Conservation (phyloP, 495 filamentous ascomycete species). For the Trichoderma erinaceum region DNA sequence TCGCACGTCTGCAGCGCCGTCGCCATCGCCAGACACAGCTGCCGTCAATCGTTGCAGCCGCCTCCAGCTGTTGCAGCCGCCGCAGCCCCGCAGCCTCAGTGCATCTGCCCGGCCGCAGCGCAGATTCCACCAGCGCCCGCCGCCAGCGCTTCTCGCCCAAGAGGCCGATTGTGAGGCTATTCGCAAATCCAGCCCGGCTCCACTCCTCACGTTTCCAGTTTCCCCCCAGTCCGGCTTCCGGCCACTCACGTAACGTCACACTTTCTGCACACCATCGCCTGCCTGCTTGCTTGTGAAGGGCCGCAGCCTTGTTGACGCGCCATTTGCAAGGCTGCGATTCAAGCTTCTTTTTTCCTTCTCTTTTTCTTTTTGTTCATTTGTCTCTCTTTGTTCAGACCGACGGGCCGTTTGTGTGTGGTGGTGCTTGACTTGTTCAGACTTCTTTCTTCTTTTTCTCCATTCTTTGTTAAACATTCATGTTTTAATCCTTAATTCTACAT, state of each 20-base stretch:
- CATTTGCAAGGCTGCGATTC: slow-evolving; percentile 11
- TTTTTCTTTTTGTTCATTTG: background rate
- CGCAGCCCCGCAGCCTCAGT: slow-evolving; percentile 4
- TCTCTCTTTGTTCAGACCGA: no score
- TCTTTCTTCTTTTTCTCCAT: background rate
- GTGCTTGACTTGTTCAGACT: background rate
- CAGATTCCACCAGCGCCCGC: background rate
- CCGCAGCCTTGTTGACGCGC: slow-evolving; percentile 11
- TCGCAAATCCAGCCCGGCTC: slow-evolving; percentile 22
- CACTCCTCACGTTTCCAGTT: slow-evolving; percentile 10
- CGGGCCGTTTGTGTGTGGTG: no score
- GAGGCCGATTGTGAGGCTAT: slow-evolving; percentile 36
- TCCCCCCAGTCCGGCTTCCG: slow-evolving; percentile 7
- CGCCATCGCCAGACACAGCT: slow-evolving; percentile 22
- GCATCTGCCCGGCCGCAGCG: slow-evolving; percentile 15
- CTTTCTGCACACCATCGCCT: slow-evolving; percentile 15
- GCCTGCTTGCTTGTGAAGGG: background rate
- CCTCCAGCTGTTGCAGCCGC: slow-evolving; percentile 17
- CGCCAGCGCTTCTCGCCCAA: slow-evolving; percentile 18
- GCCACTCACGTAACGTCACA: slow-evolving; percentile 15
- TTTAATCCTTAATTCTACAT: background rate
- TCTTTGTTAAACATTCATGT: background rate
- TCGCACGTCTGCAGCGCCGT: slow-evolving; percentile 25
- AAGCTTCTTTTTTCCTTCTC: background rate
- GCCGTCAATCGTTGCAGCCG: slow-evolving; percentile 26